Evolutionary conservation across 129 eudicot species (phyloP), one percentile per base, ranked within the genome.

Genomic region (Glebionis coronaria): DNA sequence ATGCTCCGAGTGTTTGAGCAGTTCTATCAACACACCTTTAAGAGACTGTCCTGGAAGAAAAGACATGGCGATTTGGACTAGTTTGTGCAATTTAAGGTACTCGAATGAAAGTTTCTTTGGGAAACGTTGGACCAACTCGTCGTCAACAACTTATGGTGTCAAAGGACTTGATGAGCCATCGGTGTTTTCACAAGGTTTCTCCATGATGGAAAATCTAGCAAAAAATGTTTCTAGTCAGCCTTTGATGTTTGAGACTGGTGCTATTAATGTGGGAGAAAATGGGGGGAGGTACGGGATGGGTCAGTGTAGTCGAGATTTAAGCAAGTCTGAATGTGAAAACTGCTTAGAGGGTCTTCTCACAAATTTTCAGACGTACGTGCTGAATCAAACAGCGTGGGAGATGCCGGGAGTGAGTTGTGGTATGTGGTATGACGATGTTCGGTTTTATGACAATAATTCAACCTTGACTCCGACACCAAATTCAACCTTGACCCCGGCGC

Each of bases 221-320:
- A 14, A 7, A 8, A 28, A 61, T n/a, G 53, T 66, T 61, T 59
- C 62, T 0, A 28, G 51, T 31, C 76, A 61, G 29, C 62, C 69
- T 2, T 35, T 51, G 12, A 72, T 72, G 63, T 62, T 46, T 44
- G 40, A 72, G 19, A 15, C 69, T 8, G 15, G 44, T n/a, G 61
- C 31, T 12, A 8, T 72, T 20, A 62, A 72, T 61, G 69, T 72
- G 31, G 69, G 69, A 29, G 20, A 20, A 8, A 35, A 55, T 27
- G 61, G 52, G 31, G 62, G 51, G 12, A 19, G 69, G 68, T 72
- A 61, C 38, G 68, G 69, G 28, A n/a, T 72, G 76, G 76, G 52
- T 47, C 69, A 72, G 13, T 72, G 76, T 20, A 72, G n/a, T 40
- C 61, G 76, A 25, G 69, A 72, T 61, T 4, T 72, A 42, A 72